phyloP scores from a whole-genome alignment of 257 asterid genomes.

The Solanum arcanum region DNA sequence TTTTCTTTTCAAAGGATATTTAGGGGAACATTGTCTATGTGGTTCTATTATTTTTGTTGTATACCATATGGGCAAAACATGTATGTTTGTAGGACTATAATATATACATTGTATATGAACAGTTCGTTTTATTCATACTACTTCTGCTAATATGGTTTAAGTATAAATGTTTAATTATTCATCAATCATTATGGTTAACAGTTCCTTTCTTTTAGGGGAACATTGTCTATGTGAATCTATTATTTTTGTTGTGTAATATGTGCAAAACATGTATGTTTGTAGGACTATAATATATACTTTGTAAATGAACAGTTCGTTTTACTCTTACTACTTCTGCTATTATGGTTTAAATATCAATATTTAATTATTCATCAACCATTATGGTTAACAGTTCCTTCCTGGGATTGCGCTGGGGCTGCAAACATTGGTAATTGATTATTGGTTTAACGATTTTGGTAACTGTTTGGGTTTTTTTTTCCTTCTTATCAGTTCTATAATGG shows the following conservation, averaged over 20 bases:
- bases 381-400: background rate
- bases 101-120: background rate
- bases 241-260: constrained; percentile 52
- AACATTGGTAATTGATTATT: background rate
- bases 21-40: constrained; percentile 24
- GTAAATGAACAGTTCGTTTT: background rate
- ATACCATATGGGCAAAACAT: constrained; percentile 36
- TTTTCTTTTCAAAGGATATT: background rate
- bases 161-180: background rate
- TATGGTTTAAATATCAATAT: background rate
- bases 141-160: background rate
- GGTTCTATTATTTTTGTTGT: constrained; percentile 58
- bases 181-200: no score
- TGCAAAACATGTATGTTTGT: constrained; percentile 5
- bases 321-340: background rate
- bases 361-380: background rate
- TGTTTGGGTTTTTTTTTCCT: no score
- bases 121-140: background rate
- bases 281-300: background rate
- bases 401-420: background rate
- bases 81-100: background rate
- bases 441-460: background rate
- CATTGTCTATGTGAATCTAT: constrained; percentile 44
- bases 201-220: background rate
- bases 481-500: background rate